Base-by-base conservation (phyloP, 2,329 filamentous ascomycete genomes). In the Fusarium brachygibbosum region DNA sequence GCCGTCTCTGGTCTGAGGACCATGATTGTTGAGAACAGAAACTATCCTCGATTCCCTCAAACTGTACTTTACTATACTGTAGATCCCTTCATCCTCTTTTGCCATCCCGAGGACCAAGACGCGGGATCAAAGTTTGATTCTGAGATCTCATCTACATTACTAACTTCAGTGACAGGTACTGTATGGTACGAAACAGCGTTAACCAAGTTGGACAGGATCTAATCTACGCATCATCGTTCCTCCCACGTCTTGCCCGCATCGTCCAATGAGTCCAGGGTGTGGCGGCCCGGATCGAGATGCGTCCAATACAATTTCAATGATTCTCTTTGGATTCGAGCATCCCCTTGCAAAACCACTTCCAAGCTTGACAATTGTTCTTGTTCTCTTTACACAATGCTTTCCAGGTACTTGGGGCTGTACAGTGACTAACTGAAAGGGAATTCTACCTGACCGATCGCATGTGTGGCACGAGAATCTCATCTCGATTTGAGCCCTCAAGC, bases 231-330 rank as follows among this genome's bases (percentile, higher is more conserved):
- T 70, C 68, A 70, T 70, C 64, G 31, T 31, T 57, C 29, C 25
- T 48, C 56, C 48, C 64, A 53, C 23, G 67, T 67, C 58, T 60
- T 58, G 51, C 45, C 40, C 28, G 51, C 34, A 40, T 40, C 37
- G 40, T 46, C 64, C 68, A 69, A 71, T 71, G 34, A 40, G 38
- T 17, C 25, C 38, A 53, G 56, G 49, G 41, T 57, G 68, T 70
- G 68, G 68, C 68, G 68, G 64, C 40, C 64, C 59, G 68, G 68
- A 66, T 70, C 68, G 68, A 66, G 68, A 70, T 71, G 62, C 60
- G 58, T 25, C 60, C 31, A 63, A 31, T 41, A 29, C 41, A 46
- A 46, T 31, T 23, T 17, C 31, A 34, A 31, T 23, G 14, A 32
- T 17, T 19, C 32, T 19, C 58, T 28, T 34, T 44, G 23, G 21